A percentile compares a stretch with the other conserved stretches of the same genome.
Evolutionary conservation across 2,329 filamentous ascomycete genomes (phyloP).

Genomic region (Exophiala xenobiotica): DNA sequence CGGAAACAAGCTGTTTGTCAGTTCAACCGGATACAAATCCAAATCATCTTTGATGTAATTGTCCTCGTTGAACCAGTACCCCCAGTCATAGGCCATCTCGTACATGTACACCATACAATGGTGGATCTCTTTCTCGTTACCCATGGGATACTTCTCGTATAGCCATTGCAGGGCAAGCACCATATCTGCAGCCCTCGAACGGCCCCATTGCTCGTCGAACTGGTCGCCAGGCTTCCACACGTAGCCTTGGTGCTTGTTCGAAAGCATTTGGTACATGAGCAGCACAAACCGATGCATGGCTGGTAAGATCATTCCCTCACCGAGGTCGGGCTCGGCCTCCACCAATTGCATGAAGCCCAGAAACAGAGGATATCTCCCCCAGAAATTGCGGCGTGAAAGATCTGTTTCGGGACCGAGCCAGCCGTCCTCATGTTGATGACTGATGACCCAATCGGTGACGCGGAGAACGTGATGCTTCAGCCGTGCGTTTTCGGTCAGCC

Average conservation of each 20-base stretch:
- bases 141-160: conserved; percentile 45
- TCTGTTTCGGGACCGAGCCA: conserved; percentile 58
- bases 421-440: conserved; percentile 52
- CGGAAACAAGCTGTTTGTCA: conserved; percentile 37
- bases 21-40: conserved; percentile 35
- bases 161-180: conserved; percentile 51
- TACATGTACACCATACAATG: conserved; percentile 48
- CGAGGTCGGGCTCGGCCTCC: conserved; percentile 53
- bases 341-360: conserved; percentile 50
- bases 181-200: conserved; percentile 45
- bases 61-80: conserved; percentile 40
- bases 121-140: conserved; percentile 38
- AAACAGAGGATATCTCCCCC: conserved; percentile 54
- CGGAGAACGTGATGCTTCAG: conserved; percentile 52
- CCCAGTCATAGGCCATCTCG: conserved; percentile 42
- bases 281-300: conserved; percentile 52
- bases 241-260: conserved; percentile 53
- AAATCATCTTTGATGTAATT: conserved; percentile 40
- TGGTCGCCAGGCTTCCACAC: conserved; percentile 45
- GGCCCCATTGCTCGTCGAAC: conserved; percentile 44
- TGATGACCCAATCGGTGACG: conserved; percentile 50
- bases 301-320: conserved; percentile 45
- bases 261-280: conserved; percentile 56
- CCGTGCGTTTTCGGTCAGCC: conserved; percentile 47
- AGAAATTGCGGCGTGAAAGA: conserved; percentile 48